Conservation (phyloP, 2,329 filamentous ascomycete species). For the Pyricularia pennisetigena region DNA sequence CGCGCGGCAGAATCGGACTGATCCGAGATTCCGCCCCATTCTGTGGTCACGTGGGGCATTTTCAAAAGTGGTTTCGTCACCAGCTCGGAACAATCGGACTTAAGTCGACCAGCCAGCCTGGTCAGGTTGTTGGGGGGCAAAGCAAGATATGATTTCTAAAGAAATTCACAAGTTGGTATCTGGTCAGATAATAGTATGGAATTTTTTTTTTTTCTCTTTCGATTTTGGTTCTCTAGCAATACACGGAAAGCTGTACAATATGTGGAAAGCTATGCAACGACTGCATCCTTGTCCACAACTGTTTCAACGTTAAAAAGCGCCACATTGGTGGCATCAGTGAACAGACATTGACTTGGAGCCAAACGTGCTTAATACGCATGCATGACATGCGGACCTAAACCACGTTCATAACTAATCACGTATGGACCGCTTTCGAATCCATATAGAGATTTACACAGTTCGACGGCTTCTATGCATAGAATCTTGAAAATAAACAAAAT, state of each 20-base stretch:
- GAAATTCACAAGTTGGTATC: background rate
- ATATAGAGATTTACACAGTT: background rate
- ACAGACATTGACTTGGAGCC: background rate
- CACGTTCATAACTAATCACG: background rate
- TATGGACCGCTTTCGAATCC: background rate
- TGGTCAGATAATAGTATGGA: no score
- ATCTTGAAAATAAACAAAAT: background rate
- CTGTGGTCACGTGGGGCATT: background rate
- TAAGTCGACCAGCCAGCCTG: background rate
- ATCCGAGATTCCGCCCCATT: background rate
- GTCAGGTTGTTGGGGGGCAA: background rate
- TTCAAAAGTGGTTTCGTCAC: background rate
- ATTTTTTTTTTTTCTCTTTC: no score
- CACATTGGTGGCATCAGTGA: background rate
- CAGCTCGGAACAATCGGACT: background rate
- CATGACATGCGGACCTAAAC: background rate
- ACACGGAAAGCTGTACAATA: background rate
- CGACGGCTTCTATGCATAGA: background rate
- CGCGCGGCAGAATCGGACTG: background rate
- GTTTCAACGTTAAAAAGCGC: background rate
- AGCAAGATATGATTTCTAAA: background rate
- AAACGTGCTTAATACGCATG: background rate
- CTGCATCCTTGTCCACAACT: background rate
- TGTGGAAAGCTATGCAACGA: background rate
- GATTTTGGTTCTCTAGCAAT: no score